A percentile compares a stretch with the other conserved stretches of the same genome.
These are phyloP conservation scores for Apodospora peruviana DNA, from an alignment of 495 filamentous ascomycete species.

Conservation along the genomic window DNA sequence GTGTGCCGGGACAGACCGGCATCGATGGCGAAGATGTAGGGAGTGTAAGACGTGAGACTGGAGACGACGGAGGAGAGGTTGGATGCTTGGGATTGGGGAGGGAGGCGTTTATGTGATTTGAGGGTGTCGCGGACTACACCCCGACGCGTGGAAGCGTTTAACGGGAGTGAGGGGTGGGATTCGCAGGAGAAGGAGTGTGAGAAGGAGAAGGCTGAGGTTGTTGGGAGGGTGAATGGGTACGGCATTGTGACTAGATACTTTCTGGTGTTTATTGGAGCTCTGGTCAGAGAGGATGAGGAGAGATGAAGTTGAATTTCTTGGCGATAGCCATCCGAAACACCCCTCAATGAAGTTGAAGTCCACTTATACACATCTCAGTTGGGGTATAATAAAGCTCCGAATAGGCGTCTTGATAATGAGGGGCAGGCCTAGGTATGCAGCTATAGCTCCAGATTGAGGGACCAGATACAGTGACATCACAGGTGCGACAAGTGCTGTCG, in stretches of 20 bases:
- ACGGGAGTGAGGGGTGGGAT: constrained; percentile 78
- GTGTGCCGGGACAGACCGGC: constrained; percentile 53
- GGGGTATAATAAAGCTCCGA: no score
- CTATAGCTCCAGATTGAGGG: not conserved
- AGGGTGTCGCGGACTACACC: constrained; percentile 70
- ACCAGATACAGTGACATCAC: constrained; percentile 12
- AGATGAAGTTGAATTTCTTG: constrained; percentile 1
- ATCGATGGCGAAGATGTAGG: constrained; percentile 71
- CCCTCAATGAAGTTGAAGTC: no score
- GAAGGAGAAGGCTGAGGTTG: constrained; percentile 77
- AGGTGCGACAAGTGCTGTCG: not conserved
- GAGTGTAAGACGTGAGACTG: constrained; percentile 66
- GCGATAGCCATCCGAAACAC: no score
- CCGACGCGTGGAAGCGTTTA: constrained; percentile 69
- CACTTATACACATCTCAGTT: no score
- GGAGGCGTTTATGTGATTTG: constrained; percentile 76
- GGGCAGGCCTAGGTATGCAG: not conserved
- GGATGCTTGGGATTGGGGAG: constrained; percentile 56
- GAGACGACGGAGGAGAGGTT: constrained; percentile 63
- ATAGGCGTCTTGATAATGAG: not conserved
- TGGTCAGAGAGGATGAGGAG: not conserved
- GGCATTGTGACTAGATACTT: constrained; percentile 49
- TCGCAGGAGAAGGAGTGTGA: constrained; percentile 61
- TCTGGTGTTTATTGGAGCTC: not conserved
- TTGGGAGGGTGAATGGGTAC: constrained; percentile 76